Base-by-base conservation (phyloP, 352 stramenopile genomes). In the Phytopythium kandeliae region DNA sequence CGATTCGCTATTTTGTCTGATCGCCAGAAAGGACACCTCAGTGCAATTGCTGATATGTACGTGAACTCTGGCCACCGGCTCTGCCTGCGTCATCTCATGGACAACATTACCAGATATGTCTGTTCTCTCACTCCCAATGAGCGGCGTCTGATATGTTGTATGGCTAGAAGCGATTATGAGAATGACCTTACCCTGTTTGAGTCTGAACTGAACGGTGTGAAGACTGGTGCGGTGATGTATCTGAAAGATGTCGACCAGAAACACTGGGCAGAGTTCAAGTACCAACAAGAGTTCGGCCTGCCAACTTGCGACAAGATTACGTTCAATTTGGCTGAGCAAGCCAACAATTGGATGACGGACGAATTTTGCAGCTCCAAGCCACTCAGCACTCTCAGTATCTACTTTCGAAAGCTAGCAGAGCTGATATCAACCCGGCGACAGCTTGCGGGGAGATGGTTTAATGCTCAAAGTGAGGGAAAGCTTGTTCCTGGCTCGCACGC, bases 241-340 rank as follows among this genome's bases (percentile, higher is more conserved):
- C 26, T 62, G 6, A 19, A 59, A 16, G 16, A 16, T 0, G 36
- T 62, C 12, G 44, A 60, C 10, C 41, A 43, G 33, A 46, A 57
- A 8, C 48, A 65, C 24, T 62, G 33, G 52, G 43, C 55, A 3
- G 65, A 65, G 28, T 69, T 42, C 48, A 33, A 16, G 5, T 59
- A 51, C 28, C 41, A 54, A 6, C 40, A 62, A 3, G 21, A n/a
- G 9, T 62, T 57, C 16, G 28, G 57, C 0, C 37, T 58, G 0
- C 54, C 58, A 1, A 58, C 55, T 0, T 64, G 64, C 48, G 28
- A 55, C 22, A 48, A 67, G 34, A 57, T 48, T 7, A 62, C 48
- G 2, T 63, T 46, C 6, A 68, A 68, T 22, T 43, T 68, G 2
- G 45, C 63, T 1, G 54, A 65, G 35, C 41, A 63, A 54, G 56